A percentile compares a stretch with the other conserved stretches of the same genome.
Evolutionary conservation across 1,284 basidiomycete genomes (phyloP).

Genomic region (Ceratobasidium sp.): DNA sequence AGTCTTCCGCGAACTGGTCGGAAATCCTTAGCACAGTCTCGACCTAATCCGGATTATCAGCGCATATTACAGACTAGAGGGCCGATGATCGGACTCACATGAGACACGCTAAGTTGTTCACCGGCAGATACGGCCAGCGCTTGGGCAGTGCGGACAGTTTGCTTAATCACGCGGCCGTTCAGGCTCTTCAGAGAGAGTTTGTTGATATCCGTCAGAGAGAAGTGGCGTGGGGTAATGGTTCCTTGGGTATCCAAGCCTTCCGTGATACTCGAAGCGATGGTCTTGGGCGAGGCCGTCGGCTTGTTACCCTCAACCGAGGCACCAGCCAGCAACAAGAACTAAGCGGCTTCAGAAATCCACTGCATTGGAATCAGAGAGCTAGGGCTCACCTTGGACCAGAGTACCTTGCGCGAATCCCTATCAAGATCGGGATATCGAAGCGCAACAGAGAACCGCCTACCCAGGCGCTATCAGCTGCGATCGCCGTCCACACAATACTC

Average conservation of each 20-base stretch:
- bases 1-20: conserved; percentile 38
- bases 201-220: conserved; percentile 24
- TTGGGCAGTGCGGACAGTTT: conserved; percentile 46
- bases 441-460: conserved; percentile 34
- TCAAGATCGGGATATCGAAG: conserved; percentile 40
- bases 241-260: conserved; percentile 9
- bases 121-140: conserved; percentile 43
- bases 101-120: conserved; percentile 32
- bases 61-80: not conserved
- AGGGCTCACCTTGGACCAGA: conserved; percentile 27
- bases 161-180: conserved; percentile 46
- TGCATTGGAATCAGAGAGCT: not conserved
- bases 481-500: not conserved
- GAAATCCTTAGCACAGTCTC: conserved; percentile 26
- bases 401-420: conserved; percentile 32
- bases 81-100: conserved; percentile 19
- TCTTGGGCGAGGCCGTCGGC: conserved; percentile 6
- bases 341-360: not conserved
- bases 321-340: conserved; percentile 29
- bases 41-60: conserved; percentile 6
- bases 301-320: conserved; percentile 31
- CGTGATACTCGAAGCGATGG: conserved; percentile 2
- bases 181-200: conserved; percentile 31
- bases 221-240: not conserved
- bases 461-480: not conserved